Evolutionary conservation across 352 stramenopile species (phyloP), one percentile per base, ranked within the genome.

Genomic region (Globisporangium splendens): DNA sequence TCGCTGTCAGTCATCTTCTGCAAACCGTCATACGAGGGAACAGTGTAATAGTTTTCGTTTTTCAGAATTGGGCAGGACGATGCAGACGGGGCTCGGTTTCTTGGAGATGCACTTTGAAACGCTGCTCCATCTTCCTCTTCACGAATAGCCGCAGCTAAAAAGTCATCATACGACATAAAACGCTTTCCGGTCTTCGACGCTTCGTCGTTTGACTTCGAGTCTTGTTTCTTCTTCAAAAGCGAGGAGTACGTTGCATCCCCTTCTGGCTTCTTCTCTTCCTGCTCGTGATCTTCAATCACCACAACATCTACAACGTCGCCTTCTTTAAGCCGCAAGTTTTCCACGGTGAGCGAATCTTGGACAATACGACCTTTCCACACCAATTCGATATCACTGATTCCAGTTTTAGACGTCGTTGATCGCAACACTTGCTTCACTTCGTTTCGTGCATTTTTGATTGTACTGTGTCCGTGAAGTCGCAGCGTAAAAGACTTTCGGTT

Each of bases 161-260:
- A 93, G 49, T 91, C 81, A 13, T 90, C 79, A 59, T 91, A 93
- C 10, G 77, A 88, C 77, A 91, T 82, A 56, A 91, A 93, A 11
- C 77, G 79, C 50, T 86, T 86, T 6, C 68, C 59, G 7, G 73
- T 50, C 33, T 55, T 73, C 14, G 47, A 47, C 18, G 70, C 62
- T 12, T 76, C 55, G 31, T 46, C 66, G 38, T 38, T 46, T 21
- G 41, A 13, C 35, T 57, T 51, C 12, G 52, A 28, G 8, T 83
- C 70, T 28, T 59, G 24, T 50, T 73, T 75, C 22, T 79, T 82
- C n/a, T 51, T 62, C 14, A 44, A 46, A 38, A 75, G 20, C 15
- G 58, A 68, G 46, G 69, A 61, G 55, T 69, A 48, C 21, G 59
- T 57, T 8, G 54, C 38, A 12, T 63, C 63, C 12, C 66, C 56